Base-by-base conservation (phyloP, 139 green algal species). In the Tetratostichococcus sp. region DNA sequence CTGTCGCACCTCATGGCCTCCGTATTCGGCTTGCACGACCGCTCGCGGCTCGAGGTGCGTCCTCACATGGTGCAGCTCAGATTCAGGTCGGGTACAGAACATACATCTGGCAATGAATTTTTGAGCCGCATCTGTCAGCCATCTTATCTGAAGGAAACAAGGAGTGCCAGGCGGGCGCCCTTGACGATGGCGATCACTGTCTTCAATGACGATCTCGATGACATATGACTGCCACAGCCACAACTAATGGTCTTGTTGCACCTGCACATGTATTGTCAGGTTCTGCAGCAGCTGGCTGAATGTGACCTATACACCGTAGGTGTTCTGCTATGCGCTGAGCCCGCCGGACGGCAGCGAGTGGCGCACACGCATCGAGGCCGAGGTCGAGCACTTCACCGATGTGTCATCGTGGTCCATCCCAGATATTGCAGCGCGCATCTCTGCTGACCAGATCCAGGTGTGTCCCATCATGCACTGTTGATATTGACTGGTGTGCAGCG, bases 1-100 rank as follows among this genome's bases (percentile, higher is more conserved):
- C 86, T 97, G 59, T 88, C 76, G 8, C 93, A 97, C 79, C 86
- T 97, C 21, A 97, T 97, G 93, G 91, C 82, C 31, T 88, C 81
- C 1, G 92, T 97, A n/a, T 97, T 97, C 75, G 90, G 89, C 71
- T 65, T 94, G 62, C 93, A 97, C 81, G 82, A 95, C 85, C 80
- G 84, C 32, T 80, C 69, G 35, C 74, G 77, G 30, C 73, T 83
- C 25, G 76, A 35, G n/a, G 25, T 62, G 50, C 2, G 50, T 26
- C 2, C 17, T 17, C n/a, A n/a, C n/a, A n/a, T n/a, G n/a, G n/a
- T n/a, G n/a, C n/a, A n/a, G n/a, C n/a, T n/a, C n/a, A n/a, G n/a
- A n/a, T n/a, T n/a, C n/a, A n/a, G n/a, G n/a, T n/a, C n/a, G n/a
- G n/a, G n/a, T n/a, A n/a, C n/a, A n/a, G n/a, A n/a, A n/a, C n/a